Evolutionary conservation across 2,329 filamentous ascomycete species (phyloP).

Genomic region (Blastomyces gilchristii): DNA sequence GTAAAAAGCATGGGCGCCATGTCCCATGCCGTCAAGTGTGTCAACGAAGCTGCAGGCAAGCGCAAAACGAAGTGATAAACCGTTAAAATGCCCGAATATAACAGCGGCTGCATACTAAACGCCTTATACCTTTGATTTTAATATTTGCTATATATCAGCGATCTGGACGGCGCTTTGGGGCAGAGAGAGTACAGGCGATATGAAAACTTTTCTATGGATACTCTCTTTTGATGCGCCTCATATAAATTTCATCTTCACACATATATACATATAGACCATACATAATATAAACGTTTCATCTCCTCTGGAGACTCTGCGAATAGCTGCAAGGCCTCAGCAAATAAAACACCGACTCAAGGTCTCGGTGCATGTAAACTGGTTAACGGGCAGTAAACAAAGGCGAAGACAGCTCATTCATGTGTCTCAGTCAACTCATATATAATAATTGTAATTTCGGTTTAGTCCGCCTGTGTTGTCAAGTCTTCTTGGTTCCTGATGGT

Average conservation of each 20-base stretch:
- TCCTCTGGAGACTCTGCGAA: background rate
- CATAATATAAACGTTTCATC: background rate
- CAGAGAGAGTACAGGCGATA: background rate
- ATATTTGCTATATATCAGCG: background rate
- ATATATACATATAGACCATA: background rate
- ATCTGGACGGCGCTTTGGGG: background rate
- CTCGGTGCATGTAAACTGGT: too few species aligned
- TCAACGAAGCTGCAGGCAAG: slow-evolving; percentile 16
- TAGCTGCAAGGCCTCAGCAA: background rate
- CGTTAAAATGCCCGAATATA: background rate
- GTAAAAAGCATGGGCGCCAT: slow-evolving; percentile 23
- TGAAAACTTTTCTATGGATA: background rate
- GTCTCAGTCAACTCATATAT: background rate
- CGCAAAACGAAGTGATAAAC: slow-evolving; percentile 22
- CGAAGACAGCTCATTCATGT: background rate
- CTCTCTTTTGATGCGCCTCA: background rate
- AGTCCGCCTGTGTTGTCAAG: background rate
- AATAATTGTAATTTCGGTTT: background rate
- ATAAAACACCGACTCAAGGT: background rate
- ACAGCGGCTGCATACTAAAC: background rate
- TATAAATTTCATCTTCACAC: background rate
- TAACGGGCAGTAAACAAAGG: background rate
- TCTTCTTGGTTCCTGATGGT: background rate
- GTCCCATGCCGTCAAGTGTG: slow-evolving; percentile 22
- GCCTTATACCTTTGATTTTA: background rate